Evolutionary conservation across 2,329 filamentous ascomycete species (phyloP), one percentile per base, ranked within the genome.

Genomic region (Mariannaea sp.): DNA sequence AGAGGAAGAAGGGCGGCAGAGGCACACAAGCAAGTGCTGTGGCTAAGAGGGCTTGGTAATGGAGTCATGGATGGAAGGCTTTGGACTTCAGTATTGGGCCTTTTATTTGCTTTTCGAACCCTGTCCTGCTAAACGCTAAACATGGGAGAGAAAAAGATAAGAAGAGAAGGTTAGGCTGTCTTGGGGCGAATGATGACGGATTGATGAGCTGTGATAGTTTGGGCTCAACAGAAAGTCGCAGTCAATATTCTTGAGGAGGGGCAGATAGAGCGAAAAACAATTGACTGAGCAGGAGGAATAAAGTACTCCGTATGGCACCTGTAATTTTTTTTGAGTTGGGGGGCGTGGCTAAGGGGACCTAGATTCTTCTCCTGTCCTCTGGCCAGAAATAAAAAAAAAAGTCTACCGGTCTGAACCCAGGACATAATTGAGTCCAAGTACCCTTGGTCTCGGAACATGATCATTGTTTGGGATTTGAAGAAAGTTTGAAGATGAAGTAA

Each of bases 1-100:
- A 30, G 46, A 38, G 27, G 26, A 35, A 44, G 33, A 29, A 35
- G 39, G 50, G 49, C 33, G 50, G 45, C 49, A 61, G 55, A 59
- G 54, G 44, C 38, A 53, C 29, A 7, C 26, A 12, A 12, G 33
- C 29, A 60, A 60, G 50, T 38, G 53, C 50, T 26, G 41, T 33
- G 38, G 35, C 36, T 47, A 50, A 36, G 49, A 30, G 19, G 30
- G 24, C 33, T 47, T 38, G 42, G 35, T 35, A 41, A 24, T 46
- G 35, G n/a, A n/a, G n/a, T n/a, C n/a, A n/a, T n/a, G n/a, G n/a
- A n/a, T n/a, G n/a, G 33, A 22, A 10, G 8, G 27, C 26, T 26
- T 52, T 52, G 44, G 42, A 42, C 5, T n/a, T 39, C 44, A 53
- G 50, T 49, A 32, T 27, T 44, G 30, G 51, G 40, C 27, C 26